Base-by-base conservation (phyloP, 1,284 basidiomycete species). In the Ustilago sp. region DNA sequence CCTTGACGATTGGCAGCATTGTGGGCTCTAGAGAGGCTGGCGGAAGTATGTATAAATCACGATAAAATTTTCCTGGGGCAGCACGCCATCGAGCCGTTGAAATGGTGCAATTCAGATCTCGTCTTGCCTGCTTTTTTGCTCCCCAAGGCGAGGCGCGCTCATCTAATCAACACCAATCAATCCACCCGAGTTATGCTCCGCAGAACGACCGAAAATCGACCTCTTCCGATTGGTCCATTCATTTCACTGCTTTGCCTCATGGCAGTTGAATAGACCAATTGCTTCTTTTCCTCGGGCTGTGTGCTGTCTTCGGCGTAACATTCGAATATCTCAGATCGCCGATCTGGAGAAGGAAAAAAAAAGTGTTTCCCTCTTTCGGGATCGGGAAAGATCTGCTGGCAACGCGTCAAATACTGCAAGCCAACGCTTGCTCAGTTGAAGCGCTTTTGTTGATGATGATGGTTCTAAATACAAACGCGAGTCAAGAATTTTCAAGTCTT, bases 11-110 rank as follows among this genome's bases (percentile, higher is more conserved):
- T 39, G 28, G 13, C 48, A 32, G 28, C 48, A 28, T 54, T 36
- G 52, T 64, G 70, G 70, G 64, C 69, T 63, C 70, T 39, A 73
- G 70, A 51, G 52, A 58, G 61, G 13, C 70, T 73, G 36, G 65
- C 8, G 60, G 28, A 31, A 19, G 47, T 28, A 39, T 8, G 23
- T 38, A 4, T 34, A 28, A 54, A 62, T 32, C 48, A 55, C 52
- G 41, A 55, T 47, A 62, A 62, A 34, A 54, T 23, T 51, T 52
- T n/a, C 51, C 31, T 12, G 38, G n/a, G 53, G 61, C 59, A 73
- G 64, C 70, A 73, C 70, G 70, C 70, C 65, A 73, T 73, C 61
- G 61, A 12, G 6, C 8, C 3, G 12, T 11, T 2, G 15, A 47
- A 72, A 73, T 73, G 64, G 61, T 59, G 65, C 70, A 67, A 73